Percentiles rank a stretch among this genome's conserved stretches.
phyloP scores from a whole-genome alignment of 139 green algal species.

The Diplosphaera chodatii region DNA sequence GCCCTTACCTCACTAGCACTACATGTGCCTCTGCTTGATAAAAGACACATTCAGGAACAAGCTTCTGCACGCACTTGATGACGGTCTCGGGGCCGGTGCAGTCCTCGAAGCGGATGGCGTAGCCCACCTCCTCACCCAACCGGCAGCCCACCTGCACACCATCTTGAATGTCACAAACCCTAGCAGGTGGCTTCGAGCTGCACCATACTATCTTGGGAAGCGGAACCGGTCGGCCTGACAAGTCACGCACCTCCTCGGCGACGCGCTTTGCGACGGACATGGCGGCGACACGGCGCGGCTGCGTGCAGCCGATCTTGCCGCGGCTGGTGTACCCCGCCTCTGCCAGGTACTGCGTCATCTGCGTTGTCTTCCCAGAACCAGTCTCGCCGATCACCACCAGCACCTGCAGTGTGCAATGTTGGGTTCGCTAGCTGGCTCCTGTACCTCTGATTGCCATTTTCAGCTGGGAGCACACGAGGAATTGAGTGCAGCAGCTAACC shows the following conservation, averaged over 20 bases:
- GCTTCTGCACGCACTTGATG: constrained; percentile 61
- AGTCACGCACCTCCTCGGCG: constrained; percentile 76
- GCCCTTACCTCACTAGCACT: too few species aligned
- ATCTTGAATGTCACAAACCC: too few species aligned
- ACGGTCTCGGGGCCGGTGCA: constrained; percentile 81
- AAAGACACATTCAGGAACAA: too few species aligned
- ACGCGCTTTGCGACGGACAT: constrained; percentile 96
- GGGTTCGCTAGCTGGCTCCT: too few species aligned
- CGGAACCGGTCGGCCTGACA: too few species aligned
- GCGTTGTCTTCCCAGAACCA: constrained; percentile 94
- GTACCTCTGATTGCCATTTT: too few species aligned
- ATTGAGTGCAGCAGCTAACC: too few species aligned
- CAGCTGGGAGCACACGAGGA: too few species aligned
- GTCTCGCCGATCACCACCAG: constrained; percentile 90
- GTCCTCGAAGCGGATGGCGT: constrained; percentile 97
- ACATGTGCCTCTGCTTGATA: too few species aligned
- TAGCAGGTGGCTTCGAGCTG: too few species aligned
- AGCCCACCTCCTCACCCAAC: constrained; percentile 86
- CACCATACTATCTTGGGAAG: too few species aligned
- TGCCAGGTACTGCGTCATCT: constrained; percentile 97
- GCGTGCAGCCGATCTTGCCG: constrained; percentile 86
- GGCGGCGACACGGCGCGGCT: constrained; percentile 91
- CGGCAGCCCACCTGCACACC: constrained; percentile 66
- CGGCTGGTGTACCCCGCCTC: constrained; percentile 74
- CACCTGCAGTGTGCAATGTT: constrained; percentile 38